Conservation (phyloP, 371 early-diverging fungal genomes). For the Enteropsectra breve region DNA sequence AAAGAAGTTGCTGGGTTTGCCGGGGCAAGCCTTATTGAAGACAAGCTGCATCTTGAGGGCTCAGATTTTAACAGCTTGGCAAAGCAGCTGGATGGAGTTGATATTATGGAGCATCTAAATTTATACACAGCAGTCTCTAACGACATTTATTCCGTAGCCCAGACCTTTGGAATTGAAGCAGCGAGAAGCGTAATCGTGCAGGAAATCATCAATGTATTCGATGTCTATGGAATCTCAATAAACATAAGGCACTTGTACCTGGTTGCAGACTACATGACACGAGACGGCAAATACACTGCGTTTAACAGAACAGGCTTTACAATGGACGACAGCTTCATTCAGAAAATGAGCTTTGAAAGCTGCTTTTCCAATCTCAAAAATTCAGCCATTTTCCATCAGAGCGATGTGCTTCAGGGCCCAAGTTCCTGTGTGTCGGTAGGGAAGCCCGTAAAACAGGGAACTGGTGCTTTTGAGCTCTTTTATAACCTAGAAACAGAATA, state of each 20-base stretch:
- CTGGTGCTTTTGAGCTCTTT: conserved; percentile 69
- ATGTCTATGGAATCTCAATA: conserved; percentile 85
- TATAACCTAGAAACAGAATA: conserved; percentile 22
- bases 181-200: conserved; percentile 81
- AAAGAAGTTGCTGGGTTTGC: conserved; percentile 28
- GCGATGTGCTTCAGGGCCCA: conserved; percentile 73
- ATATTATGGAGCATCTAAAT: conserved; percentile 66
- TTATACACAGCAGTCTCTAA: conserved; percentile 67
- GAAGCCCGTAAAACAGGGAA: conserved; percentile 77
- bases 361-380: conserved; percentile 41
- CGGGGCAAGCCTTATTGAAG: conserved; percentile 11
- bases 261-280: conserved; percentile 91
- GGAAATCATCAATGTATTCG: conserved; percentile 87
- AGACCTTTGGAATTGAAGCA: conserved; percentile 94
- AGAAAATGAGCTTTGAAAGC: conserved; percentile 56
- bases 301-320: conserved; percentile 42
- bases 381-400: conserved; percentile 22
- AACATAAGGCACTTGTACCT: conserved; percentile 85
- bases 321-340: conserved; percentile 35
- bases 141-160: conserved; percentile 80
- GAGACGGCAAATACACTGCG: conserved; percentile 30
- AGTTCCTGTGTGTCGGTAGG: conserved; percentile 82
- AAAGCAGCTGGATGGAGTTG: conserved; percentile 64
- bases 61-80: conserved; percentile 20
- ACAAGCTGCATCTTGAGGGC: conserved; percentile 35